These are phyloP conservation scores for Sporothrix pseudoabietina DNA, from an alignment of 2,329 filamentous ascomycete species.

Conservation along the genomic window DNA sequence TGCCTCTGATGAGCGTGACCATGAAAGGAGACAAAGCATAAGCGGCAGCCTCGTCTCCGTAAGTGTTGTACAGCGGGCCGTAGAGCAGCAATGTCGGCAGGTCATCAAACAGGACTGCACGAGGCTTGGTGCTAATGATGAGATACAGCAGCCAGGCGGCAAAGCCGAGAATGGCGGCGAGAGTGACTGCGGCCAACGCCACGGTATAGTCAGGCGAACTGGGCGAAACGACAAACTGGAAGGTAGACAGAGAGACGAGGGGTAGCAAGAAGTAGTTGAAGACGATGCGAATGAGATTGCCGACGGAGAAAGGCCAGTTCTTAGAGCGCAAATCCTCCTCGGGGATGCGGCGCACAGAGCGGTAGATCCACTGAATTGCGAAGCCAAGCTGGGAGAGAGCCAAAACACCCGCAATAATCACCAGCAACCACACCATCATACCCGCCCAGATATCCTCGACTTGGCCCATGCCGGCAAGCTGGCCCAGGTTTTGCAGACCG, in stretches of 20 bases:
- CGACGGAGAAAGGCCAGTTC: slow-evolving; percentile 83
- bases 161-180: slow-evolving; percentile 72
- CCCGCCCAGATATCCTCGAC: slow-evolving; percentile 86
- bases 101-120: slow-evolving; percentile 89
- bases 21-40: slow-evolving; percentile 87
- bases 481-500: slow-evolving; percentile 76
- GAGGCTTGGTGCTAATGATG: slow-evolving; percentile 77
- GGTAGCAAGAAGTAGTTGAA: slow-evolving; percentile 93
- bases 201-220: slow-evolving; percentile 71
- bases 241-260: slow-evolving; percentile 82
- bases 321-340: slow-evolving; percentile 89
- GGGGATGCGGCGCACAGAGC: slow-evolving; percentile 67
- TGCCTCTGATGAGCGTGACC: slow-evolving; percentile 80
- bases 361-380: slow-evolving; percentile 72
- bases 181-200: slow-evolving; percentile 71
- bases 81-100: slow-evolving; percentile 86
- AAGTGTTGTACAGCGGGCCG: slow-evolving; percentile 95
- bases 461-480: slow-evolving; percentile 77
- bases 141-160: slow-evolving; percentile 77
- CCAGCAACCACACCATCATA: slow-evolving; percentile 87
- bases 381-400: slow-evolving; percentile 77
- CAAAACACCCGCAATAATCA: slow-evolving; percentile 69
- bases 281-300: slow-evolving; percentile 79
- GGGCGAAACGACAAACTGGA: slow-evolving; percentile 78
- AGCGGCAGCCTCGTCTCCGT: slow-evolving; percentile 86